These are phyloP conservation scores for Podaxis sp. DNA, from an alignment of 768 basidiomycete species.

Conservation along the genomic window DNA sequence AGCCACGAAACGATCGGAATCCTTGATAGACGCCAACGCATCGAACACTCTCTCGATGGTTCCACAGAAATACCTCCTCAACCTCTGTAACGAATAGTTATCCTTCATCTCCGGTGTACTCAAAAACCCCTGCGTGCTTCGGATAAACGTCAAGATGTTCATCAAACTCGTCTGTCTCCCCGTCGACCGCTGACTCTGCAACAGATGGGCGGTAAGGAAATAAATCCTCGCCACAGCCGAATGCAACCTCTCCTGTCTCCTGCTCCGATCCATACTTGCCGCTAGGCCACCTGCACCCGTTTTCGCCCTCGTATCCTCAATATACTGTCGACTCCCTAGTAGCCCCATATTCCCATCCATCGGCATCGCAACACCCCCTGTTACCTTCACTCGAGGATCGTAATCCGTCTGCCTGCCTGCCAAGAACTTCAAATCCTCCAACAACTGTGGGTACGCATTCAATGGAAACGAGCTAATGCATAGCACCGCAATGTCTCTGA, in stretches of 20 bases:
- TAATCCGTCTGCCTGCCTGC: slow-evolving; percentile 84
- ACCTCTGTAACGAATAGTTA: slow-evolving; percentile 71
- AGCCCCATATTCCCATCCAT: slow-evolving; percentile 37
- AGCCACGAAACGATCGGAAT: slow-evolving; percentile 76
- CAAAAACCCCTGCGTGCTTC: slow-evolving; percentile 79
- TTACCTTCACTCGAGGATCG: slow-evolving; percentile 50
- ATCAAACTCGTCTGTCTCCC: slow-evolving; percentile 71
- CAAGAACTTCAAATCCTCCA: slow-evolving; percentile 82
- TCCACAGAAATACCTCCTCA: slow-evolving; percentile 90
- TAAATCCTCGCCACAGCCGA: slow-evolving; percentile 90
- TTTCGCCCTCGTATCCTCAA: slow-evolving; percentile 60
- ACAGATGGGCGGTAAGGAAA: slow-evolving; percentile 74
- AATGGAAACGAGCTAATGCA: slow-evolving; percentile 87
- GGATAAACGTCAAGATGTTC: slow-evolving; percentile 83
- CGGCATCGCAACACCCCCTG: slow-evolving; percentile 26
- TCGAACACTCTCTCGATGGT: slow-evolving; percentile 86
- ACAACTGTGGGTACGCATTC: slow-evolving; percentile 70
- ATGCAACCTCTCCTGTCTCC: slow-evolving; percentile 75
- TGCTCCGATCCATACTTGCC: slow-evolving; percentile 51
- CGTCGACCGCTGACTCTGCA: slow-evolving; percentile 67
- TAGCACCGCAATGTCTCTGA: slow-evolving; percentile 83
- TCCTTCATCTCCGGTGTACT: slow-evolving; percentile 69
- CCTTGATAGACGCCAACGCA: slow-evolving; percentile 63
- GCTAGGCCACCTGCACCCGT: slow-evolving; percentile 33
- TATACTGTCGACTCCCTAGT: slow-evolving; percentile 53